Percentiles rank a stretch among this genome's conserved stretches.
These are phyloP conservation scores for Prosopis cineraria DNA, from an alignment of 306 rosid species.

Conservation along the genomic window DNA sequence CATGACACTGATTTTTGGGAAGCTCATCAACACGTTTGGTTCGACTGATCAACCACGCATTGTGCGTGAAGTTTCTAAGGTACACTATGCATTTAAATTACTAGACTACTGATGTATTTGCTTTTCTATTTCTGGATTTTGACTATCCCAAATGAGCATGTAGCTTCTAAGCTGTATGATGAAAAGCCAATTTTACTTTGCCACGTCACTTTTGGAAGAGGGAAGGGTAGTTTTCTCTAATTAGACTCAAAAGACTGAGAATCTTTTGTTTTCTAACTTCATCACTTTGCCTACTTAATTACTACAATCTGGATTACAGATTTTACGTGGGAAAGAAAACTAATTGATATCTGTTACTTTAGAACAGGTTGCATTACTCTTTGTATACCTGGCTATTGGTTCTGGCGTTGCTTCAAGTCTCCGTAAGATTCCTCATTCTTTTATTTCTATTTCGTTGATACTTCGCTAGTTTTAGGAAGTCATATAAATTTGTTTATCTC, in stretches of 20 bases:
- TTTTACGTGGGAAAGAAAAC: not conserved
- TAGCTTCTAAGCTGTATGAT: not conserved
- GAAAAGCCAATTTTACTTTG: not conserved
- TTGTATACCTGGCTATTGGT: constrained; percentile 69
- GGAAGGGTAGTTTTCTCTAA: not conserved
- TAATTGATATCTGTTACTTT: not conserved
- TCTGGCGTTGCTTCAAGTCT: constrained; percentile 64
- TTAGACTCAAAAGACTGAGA: not conserved
- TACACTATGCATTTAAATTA: constrained; percentile 27
- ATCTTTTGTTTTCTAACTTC: not conserved
- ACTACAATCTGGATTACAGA: not conserved
- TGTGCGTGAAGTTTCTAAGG: constrained; percentile 58
- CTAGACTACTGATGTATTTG: not conserved
- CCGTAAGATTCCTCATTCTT: constrained; percentile 57
- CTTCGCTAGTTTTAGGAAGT: not conserved
- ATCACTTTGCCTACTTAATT: too few relatives aligned
- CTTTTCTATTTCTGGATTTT: not conserved
- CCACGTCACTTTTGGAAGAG: not conserved
- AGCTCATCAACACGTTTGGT: constrained; percentile 64
- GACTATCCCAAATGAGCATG: not conserved
- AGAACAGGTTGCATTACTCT: constrained; percentile 58
- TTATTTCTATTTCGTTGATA: not conserved
- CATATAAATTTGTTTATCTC: not conserved
- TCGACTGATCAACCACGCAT: constrained; percentile 32
- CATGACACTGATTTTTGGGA: constrained; percentile 68